These are phyloP conservation scores for Debaryomyces subglobosus DNA, from an alignment of 1,139 yeast species.

Conservation along the genomic window DNA sequence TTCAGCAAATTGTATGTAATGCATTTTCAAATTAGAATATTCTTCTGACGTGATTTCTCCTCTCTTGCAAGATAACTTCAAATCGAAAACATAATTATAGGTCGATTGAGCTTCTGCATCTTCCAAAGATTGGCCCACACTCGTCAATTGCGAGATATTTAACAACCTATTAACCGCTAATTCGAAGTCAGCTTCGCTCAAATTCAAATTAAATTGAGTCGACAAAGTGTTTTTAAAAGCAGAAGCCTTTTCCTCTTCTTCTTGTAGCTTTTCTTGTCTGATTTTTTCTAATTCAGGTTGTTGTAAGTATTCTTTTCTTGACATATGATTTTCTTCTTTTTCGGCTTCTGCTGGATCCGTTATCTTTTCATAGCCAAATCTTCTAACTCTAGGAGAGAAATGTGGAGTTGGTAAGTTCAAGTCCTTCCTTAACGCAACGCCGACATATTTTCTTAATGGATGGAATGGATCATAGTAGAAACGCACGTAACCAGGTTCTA, in stretches of 20 bases:
- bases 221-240: constrained; percentile 17
- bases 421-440: constrained; percentile 73
- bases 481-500: constrained; percentile 91
- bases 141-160: constrained; percentile 36
- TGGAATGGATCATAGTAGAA: constrained; percentile 97
- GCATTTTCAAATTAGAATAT: constrained; percentile 20
- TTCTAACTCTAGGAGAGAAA: constrained; percentile 80
- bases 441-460: constrained; percentile 88
- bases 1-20: constrained; percentile 30
- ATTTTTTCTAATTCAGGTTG: constrained; percentile 51
- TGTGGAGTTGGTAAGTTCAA: constrained; percentile 82
- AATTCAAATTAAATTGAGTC: constrained; percentile 27
- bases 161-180: constrained; percentile 56
- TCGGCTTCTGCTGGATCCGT: constrained; percentile 52
- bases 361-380: constrained; percentile 74
- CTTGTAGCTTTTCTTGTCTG: constrained; percentile 36
- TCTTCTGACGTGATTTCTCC: constrained; percentile 41
- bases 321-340: constrained; percentile 58
- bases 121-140: constrained; percentile 33
- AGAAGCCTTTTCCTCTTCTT: constrained; percentile 22
- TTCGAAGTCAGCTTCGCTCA: constrained; percentile 35
- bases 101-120: constrained; percentile 65
- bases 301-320: constrained; percentile 63
- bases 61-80: constrained; percentile 45
- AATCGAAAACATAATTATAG: constrained; percentile 51